phyloP scores from a whole-genome alignment of 306 rosid species.

The Prunus mira region DNA sequence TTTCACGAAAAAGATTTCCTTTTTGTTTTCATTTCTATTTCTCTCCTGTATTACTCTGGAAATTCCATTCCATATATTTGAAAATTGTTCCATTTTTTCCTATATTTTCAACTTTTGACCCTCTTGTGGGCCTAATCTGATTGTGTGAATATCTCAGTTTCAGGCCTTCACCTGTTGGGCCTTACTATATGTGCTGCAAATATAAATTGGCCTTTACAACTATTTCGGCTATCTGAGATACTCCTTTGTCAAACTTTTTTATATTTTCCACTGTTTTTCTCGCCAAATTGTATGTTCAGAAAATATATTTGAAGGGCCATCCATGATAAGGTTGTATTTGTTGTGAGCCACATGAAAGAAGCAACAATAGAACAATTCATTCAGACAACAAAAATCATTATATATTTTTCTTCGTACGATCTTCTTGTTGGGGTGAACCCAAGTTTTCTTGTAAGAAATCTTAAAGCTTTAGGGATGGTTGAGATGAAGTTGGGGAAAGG shows the following conservation, averaged over 20 bases:
- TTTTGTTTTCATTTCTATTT: neutral
- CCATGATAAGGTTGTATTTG: neutral
- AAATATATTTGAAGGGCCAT: neutral
- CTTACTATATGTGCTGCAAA: no score
- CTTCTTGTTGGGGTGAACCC: neutral
- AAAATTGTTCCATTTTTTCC: no score
- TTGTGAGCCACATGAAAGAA: neutral
- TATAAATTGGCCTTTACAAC: no score
- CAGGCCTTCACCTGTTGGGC: no score
- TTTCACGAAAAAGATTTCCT: neutral
- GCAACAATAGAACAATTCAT: neutral
- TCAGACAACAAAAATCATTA: no score
- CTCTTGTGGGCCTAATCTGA: neutral
- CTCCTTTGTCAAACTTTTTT: no score
- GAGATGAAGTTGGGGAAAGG: constrained; percentile 3
- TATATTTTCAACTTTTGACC: neutral
- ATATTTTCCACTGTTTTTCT: neutral
- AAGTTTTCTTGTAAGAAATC: neutral
- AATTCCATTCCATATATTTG: neutral
- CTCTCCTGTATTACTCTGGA: neutral
- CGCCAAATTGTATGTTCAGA: no score
- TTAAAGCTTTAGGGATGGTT: constrained; percentile 2
- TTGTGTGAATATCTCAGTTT: neutral
- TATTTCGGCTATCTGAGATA: no score
- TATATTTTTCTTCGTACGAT: neutral